Percentiles rank a stretch among this genome's conserved stretches.
Conservation (phyloP, 208 protist genomes). For the Blastocrithidia nonstop region DNA sequence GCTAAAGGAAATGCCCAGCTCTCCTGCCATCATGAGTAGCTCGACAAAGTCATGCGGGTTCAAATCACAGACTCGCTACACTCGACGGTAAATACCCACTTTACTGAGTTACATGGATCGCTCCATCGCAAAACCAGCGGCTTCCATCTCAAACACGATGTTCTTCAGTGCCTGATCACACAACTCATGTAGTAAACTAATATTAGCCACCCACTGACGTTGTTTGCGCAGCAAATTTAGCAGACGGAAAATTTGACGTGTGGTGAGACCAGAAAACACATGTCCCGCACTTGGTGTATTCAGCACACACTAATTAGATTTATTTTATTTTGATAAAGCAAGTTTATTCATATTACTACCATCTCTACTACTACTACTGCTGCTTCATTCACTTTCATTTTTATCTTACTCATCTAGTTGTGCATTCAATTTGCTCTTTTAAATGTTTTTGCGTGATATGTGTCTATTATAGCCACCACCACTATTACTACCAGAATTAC, state of each 20-base stretch:
- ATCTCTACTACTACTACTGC: too few species aligned
- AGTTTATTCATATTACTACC: background rate
- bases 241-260: constrained; percentile 56
- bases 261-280: constrained; percentile 61
- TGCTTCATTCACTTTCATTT: too few species aligned
- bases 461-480: too few species aligned
- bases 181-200: constrained; percentile 26
- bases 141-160: constrained; percentile 58
- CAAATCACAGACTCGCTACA: constrained; percentile 22
- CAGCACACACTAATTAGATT: background rate
- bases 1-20: constrained; percentile 36
- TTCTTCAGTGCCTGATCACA: constrained; percentile 55
- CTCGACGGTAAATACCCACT: constrained; percentile 7
- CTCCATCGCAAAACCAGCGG: background rate
- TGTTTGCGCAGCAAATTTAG: constrained; percentile 36
- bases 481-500: too few species aligned
- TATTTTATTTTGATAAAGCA: background rate
- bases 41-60: constrained; percentile 22
- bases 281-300: too few species aligned
- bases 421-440: too few species aligned
- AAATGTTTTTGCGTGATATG: too few species aligned
- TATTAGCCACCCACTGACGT: constrained; percentile 27
- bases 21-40: constrained; percentile 38
- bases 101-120: background rate
- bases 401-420: too few species aligned